Percentiles rank a stretch among this genome's conserved stretches.
Evolutionary conservation across 176 grass and related monocot genomes (phyloP).

Genomic region (Coix lacrymajobi): DNA sequence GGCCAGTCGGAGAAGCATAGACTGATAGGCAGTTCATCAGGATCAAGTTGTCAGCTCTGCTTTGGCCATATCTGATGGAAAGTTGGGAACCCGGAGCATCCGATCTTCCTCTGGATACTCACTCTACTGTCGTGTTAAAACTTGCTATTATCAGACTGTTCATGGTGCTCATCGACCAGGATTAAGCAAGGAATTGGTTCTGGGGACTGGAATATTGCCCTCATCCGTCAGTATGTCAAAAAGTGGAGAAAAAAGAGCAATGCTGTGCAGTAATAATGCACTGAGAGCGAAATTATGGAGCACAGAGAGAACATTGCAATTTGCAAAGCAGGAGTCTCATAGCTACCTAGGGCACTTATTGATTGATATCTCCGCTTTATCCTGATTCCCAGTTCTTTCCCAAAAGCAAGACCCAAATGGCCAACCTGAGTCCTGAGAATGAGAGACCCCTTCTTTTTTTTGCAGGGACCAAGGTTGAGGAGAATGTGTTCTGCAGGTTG

Average conservation of each 20-base stretch:
- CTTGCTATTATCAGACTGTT: background rate
- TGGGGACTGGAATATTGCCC: background rate
- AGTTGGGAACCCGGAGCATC: background rate
- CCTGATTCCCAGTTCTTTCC: constrained; percentile 34
- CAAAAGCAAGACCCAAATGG: background rate
- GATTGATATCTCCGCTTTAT: constrained; percentile 30
- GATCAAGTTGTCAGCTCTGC: background rate
- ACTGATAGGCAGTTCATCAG: background rate
- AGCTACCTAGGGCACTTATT: constrained; percentile 15
- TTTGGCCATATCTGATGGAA: background rate
- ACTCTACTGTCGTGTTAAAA: background rate
- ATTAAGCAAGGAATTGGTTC: constrained; percentile 44
- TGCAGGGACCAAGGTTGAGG: background rate
- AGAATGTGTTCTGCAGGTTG: constrained; percentile 22
- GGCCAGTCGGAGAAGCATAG: background rate
- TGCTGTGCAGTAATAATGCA: constrained; percentile 10
- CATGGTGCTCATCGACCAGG: constrained; percentile 1
- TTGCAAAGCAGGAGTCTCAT: constrained; percentile 25
- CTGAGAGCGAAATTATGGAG: constrained; percentile 23
- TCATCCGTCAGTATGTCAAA: constrained; percentile 6
- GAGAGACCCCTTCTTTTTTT: background rate
- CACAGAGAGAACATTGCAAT: constrained; percentile 28
- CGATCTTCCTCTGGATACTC: constrained; percentile 11
- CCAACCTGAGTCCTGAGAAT: background rate
- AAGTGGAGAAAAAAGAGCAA: background rate